These are phyloP conservation scores for Lipomyces orientalis DNA, from an alignment of 805 yeast genomes.

Conservation along the genomic window DNA sequence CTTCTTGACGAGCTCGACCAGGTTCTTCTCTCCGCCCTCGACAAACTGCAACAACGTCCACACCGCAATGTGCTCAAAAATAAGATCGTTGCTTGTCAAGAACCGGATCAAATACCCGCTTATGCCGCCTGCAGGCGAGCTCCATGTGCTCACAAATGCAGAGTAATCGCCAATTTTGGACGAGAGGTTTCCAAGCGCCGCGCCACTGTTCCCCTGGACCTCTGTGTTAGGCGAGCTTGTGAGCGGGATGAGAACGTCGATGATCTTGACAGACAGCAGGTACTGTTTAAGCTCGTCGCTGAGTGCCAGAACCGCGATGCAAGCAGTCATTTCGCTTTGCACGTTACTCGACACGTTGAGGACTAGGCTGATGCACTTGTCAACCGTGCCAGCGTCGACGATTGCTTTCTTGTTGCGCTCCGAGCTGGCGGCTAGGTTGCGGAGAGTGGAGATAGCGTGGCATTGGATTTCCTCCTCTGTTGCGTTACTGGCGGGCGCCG, in stretches of 20 bases:
- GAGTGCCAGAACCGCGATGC: slow-evolving; percentile 93
- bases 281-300: slow-evolving; percentile 93
- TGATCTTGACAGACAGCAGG: slow-evolving; percentile 79
- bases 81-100: slow-evolving; percentile 81
- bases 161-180: slow-evolving; percentile 86
- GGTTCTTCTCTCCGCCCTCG: slow-evolving; percentile 80
- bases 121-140: slow-evolving; percentile 80
- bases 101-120: slow-evolving; percentile 81
- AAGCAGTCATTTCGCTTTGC: slow-evolving; percentile 95
- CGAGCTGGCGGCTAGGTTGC: slow-evolving; percentile 94
- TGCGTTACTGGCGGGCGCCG: slow-evolving; percentile 15
- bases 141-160: slow-evolving; percentile 79
- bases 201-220: slow-evolving; percentile 98
- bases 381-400: slow-evolving; percentile 93
- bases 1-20: slow-evolving; percentile 43
- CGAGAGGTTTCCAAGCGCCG: slow-evolving; percentile 94
- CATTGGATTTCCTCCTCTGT: slow-evolving; percentile 92
- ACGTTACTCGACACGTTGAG: slow-evolving; percentile 86
- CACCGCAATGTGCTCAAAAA: slow-evolving; percentile 96
- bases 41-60: slow-evolving; percentile 95
- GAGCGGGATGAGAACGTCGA: slow-evolving; percentile 88
- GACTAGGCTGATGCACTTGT: slow-evolving; percentile 87
- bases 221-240: slow-evolving; percentile 88
- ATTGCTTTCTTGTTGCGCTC: slow-evolving; percentile 91
- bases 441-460: slow-evolving; percentile 93